Percentiles rank a stretch among this genome's conserved stretches.
Evolutionary conservation across 1,284 basidiomycete species (phyloP).

Genomic region (Boletus holoroseus): DNA sequence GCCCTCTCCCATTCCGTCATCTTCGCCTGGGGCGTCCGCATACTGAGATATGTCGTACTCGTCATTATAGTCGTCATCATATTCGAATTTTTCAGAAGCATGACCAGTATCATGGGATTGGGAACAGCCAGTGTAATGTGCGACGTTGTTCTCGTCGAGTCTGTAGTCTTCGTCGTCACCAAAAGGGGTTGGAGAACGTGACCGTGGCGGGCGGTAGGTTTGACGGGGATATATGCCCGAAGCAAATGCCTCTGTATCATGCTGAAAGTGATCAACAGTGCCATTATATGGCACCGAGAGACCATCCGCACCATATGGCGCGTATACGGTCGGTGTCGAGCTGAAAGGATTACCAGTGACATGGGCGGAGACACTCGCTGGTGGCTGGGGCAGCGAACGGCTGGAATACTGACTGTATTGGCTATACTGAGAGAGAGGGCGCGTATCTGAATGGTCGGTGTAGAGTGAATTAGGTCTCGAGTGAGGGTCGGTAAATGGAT

Average conservation of each 20-base stretch:
- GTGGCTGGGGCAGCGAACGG: constrained; percentile 24
- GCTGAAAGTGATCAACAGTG: constrained; percentile 44
- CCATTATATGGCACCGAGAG: constrained; percentile 22
- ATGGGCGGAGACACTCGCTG: constrained; percentile 11
- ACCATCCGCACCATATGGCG: constrained; percentile 6
- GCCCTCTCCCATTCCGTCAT: constrained; percentile 19
- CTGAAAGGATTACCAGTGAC: constrained; percentile 27
- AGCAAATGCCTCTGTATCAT: constrained; percentile 61
- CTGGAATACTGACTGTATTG: constrained; percentile 24
- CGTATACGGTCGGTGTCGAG: constrained; percentile 13
- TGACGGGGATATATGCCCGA: constrained; percentile 53
- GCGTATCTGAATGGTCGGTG: constrained; percentile 22
- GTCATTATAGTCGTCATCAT: constrained; percentile 12
- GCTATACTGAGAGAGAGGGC: constrained; percentile 28
- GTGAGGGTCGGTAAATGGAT: constrained; percentile 28
- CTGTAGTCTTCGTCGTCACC: constrained; percentile 65
- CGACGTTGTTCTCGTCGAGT: constrained; percentile 48
- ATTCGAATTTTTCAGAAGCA: constrained; percentile 33
- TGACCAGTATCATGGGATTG: constrained; percentile 23
- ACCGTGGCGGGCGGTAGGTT: constrained; percentile 47
- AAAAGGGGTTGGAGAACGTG: constrained; percentile 67
- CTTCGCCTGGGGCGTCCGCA: constrained; percentile 27
- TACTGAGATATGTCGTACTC: constrained; percentile 35
- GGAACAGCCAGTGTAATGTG: constrained; percentile 47
- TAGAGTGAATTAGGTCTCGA: constrained; percentile 24